Evolutionary conservation across 169 alveolate species (phyloP).

Genomic region (Eimeria necatrix): DNA sequence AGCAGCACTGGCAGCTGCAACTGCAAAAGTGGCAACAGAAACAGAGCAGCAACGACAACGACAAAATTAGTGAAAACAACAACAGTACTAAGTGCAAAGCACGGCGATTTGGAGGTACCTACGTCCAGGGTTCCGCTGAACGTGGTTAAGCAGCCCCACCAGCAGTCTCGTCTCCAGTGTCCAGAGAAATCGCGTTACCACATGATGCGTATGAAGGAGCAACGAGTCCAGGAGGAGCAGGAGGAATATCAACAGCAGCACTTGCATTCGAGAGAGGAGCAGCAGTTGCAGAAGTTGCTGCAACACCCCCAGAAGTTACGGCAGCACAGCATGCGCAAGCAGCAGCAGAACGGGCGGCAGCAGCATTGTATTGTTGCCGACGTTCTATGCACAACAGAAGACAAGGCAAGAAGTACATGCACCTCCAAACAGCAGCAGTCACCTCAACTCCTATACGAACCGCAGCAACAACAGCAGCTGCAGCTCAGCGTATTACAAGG

Average conservation of each 20-base stretch:
- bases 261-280: neutral
- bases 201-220: too few species aligned
- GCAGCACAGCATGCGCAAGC: neutral
- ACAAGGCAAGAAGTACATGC: neutral
- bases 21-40: neutral
- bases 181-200: too few species aligned
- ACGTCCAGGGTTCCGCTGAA: too few species aligned
- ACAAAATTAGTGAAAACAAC: neutral
- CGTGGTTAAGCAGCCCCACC: too few species aligned
- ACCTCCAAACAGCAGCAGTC: neutral
- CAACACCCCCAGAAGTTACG: neutral
- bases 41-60: neutral
- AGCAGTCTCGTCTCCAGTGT: too few species aligned
- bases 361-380: neutral
- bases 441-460: neutral
- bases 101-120: neutral
- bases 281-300: neutral
- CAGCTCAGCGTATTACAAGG: neutral
- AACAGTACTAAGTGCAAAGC: neutral
- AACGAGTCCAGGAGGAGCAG: neutral
- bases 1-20: neutral
- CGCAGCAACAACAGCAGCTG: neutral
- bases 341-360: slow-evolving; percentile 16
- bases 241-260: neutral
- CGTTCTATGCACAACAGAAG: neutral